Base-by-base conservation (phyloP, 2,329 filamentous ascomycete genomes). In the Lachnellula subtilissima region DNA sequence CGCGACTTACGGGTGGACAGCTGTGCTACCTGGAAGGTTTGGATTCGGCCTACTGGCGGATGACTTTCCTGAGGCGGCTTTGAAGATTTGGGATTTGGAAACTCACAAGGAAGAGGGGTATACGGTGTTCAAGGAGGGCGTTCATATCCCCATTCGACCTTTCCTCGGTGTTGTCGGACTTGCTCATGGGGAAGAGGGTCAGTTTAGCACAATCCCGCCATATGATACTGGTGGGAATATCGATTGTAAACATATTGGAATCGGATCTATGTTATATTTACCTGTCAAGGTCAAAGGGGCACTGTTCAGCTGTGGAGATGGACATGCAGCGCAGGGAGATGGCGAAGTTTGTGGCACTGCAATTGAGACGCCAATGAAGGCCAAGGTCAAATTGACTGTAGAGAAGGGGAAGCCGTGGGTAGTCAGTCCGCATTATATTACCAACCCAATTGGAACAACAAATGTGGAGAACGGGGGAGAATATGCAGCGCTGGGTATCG, bases 281-380 rank as follows among this genome's bases (percentile, higher is more conserved):
- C 78, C 78, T 14, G 74, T 81, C 12, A 73, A 78, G 62, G 74
- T 75, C 0, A 61, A 72, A 2, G 79, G 79, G 0, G 79, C 77
- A 0, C 68, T 80, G 12, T 80, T 82, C 64, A 79, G 76, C 64
- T 79, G 77, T 57, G 78, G 78, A 37, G 78, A 82, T 62, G 78
- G 78, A 0, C 79, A 82, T 64, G 78, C 77, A 3, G 78, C 77
- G 0, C 78, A 82, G 62, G 78, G 79, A 3, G 77, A 80, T 57
- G 79, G 79, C 3, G 79, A 81, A 60, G 75, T 81, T 22, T 81
- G 78, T 60, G 78, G 79, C 5, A 79, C 77, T n/a, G 79, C 79
- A 6, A 78, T 82, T 61, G 79, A 82, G 70, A 81, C 78, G 25
- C 73, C 77, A 1, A 76, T 80, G 69, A 73, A 69, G 55, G 78